These are phyloP conservation scores for Phytophthora foliorum DNA, from an alignment of 352 stramenopile species.

Conservation along the genomic window DNA sequence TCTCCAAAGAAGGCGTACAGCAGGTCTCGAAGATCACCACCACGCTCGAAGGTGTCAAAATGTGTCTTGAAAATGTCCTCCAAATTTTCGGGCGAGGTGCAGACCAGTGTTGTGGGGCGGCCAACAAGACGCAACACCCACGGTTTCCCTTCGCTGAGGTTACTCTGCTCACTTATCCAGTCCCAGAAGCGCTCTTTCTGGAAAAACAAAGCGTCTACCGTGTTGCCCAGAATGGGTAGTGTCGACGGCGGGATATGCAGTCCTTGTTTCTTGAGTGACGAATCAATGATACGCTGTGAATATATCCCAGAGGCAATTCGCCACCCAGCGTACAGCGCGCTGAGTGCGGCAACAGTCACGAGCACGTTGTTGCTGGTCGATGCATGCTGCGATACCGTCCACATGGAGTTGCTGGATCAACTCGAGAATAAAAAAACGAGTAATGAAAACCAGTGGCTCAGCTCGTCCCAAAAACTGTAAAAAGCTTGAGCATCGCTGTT, in stretches of 20 bases:
- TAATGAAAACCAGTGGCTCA: no score
- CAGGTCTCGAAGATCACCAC: constrained; percentile 39
- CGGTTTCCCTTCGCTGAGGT: constrained; percentile 26
- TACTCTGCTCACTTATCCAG: constrained; percentile 46
- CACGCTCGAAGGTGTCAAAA: constrained; percentile 78
- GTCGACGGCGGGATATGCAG: constrained; percentile 24
- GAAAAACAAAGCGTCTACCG: constrained; percentile 30
- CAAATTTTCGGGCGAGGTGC: constrained; percentile 40
- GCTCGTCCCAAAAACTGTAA: no score
- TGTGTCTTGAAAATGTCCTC: constrained; percentile 61
- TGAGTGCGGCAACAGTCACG: background rate
- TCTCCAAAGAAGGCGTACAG: constrained; percentile 61
- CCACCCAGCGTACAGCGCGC: constrained; percentile 2
- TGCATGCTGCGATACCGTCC: background rate
- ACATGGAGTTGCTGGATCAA: background rate
- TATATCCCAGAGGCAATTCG: background rate
- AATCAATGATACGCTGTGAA: constrained; percentile 2
- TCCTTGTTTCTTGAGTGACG: constrained; percentile 4
- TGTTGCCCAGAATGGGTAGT: constrained; percentile 44
- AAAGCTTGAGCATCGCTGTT: no score
- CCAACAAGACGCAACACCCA: constrained; percentile 43
- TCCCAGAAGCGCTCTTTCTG: constrained; percentile 39
- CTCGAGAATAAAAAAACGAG: no score
- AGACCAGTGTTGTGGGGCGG: constrained; percentile 40
- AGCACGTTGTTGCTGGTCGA: background rate